Percentiles rank a stretch among this genome's conserved stretches.
Conservation (phyloP, 495 filamentous ascomycete genomes). For the Penicillium cataractarum region DNA sequence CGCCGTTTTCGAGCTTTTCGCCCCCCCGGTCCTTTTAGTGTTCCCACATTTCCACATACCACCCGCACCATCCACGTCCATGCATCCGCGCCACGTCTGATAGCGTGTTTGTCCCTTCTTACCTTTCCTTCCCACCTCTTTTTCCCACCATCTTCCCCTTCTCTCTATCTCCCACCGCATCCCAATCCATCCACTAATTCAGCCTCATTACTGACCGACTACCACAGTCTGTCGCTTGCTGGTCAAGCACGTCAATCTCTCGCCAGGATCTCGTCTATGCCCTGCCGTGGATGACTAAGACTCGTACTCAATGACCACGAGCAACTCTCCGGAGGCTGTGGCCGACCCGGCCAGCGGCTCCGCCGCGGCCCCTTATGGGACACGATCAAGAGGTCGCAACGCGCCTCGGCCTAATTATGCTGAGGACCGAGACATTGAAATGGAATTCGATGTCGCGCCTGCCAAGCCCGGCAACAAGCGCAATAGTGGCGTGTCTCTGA, state of each 20-base stretch:
- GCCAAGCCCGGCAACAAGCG: constrained; percentile 52
- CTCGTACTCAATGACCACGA: constrained; percentile 55
- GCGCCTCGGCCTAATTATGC: constrained; percentile 92
- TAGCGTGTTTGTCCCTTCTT: constrained; percentile 16
- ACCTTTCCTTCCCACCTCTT: background rate
- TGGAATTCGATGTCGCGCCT: constrained; percentile 66
- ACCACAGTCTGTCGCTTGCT: constrained; percentile 18
- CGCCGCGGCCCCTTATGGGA: constrained; percentile 81
- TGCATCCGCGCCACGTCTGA: constrained; percentile 30
- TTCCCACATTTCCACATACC: constrained; percentile 22
- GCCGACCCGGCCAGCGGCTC: constrained; percentile 46
- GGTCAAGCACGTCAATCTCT: constrained; percentile 3
- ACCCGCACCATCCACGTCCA: constrained; percentile 25
- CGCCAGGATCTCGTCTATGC: constrained; percentile 7
- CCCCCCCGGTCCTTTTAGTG: constrained; percentile 23
- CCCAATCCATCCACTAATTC: background rate
- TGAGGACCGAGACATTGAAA: constrained; percentile 90
- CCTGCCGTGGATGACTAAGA: constrained; percentile 41
- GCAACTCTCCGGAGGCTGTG: constrained; percentile 50
- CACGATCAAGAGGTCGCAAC: constrained; percentile 88
- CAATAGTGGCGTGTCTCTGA: constrained; percentile 35
- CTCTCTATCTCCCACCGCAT: background rate
- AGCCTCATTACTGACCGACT: constrained; percentile 16
- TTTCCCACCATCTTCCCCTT: background rate
- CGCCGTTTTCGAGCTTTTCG: constrained; percentile 33